A percentile compares a stretch with the other conserved stretches of the same genome.
These are phyloP conservation scores for Sanguinoderma infundibulare DNA, from an alignment of 1,284 basidiomycete species.

Conservation along the genomic window DNA sequence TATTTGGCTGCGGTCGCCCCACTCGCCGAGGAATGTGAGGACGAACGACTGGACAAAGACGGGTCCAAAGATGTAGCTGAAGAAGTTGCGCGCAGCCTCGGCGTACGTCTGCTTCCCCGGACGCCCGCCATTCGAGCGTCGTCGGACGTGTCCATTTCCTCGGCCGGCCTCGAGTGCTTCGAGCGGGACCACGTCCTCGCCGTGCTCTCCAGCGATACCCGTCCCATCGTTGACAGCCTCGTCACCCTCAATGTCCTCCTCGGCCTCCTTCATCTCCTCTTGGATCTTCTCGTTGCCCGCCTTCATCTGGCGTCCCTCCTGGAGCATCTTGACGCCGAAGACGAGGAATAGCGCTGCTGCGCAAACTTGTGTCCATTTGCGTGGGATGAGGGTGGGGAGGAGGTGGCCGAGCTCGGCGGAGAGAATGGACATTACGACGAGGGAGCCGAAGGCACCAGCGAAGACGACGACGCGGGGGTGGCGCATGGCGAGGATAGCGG, in stretches of 20 bases:
- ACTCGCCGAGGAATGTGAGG: constrained; percentile 96
- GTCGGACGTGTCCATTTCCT: constrained; percentile 18
- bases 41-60: constrained; percentile 96
- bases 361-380: constrained; percentile 76
- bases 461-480: constrained; percentile 90
- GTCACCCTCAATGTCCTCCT: constrained; percentile 85
- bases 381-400: constrained; percentile 82
- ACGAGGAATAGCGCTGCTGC: constrained; percentile 86
- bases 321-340: constrained; percentile 86
- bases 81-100: constrained; percentile 85
- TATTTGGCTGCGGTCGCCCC: constrained; percentile 98
- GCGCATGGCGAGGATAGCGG: constrained; percentile 96
- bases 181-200: constrained; percentile 54
- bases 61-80: constrained; percentile 84
- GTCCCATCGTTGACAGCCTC: constrained; percentile 55
- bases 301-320: constrained; percentile 81
- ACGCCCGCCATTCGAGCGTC: constrained; percentile 18
- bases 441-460: constrained; percentile 85
- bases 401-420: constrained; percentile 89
- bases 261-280: constrained; percentile 92
- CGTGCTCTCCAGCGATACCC: constrained; percentile 35
- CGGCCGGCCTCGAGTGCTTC: constrained; percentile 59
- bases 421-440: constrained; percentile 92
- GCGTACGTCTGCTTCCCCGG: constrained; percentile 25
- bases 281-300: constrained; percentile 79